A percentile compares a stretch with the other conserved stretches of the same genome.
phyloP scores from a whole-genome alignment of 768 basidiomycete species.

The Crepidotus variabilis region DNA sequence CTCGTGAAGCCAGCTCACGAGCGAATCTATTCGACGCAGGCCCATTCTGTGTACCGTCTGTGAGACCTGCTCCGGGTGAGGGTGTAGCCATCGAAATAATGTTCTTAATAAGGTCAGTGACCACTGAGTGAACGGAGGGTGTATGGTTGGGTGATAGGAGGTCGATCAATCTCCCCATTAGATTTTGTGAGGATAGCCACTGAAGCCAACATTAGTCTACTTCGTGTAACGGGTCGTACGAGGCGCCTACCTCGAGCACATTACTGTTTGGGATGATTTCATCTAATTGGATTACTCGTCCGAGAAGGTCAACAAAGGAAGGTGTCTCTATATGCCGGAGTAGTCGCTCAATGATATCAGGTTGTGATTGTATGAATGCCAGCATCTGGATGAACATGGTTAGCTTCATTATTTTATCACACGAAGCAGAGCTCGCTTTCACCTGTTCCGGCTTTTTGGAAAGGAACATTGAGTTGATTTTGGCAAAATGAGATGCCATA shows the following conservation, averaged over 20 bases:
- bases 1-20: conserved; percentile 75
- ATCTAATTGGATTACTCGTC: conserved; percentile 87
- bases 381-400: conserved; percentile 65
- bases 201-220: conserved; percentile 26
- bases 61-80: conserved; percentile 71
- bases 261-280: conserved; percentile 78
- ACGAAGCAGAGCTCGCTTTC: conserved; percentile 27
- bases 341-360: conserved; percentile 76
- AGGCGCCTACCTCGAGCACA: conserved; percentile 76
- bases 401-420: conserved; percentile 21
- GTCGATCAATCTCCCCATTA: conserved; percentile 78
- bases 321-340: conserved; percentile 85
- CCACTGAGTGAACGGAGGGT: conserved; percentile 77
- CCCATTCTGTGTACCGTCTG: conserved; percentile 64
- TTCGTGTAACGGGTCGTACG: conserved; percentile 12
- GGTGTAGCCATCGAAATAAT: conserved; percentile 94
- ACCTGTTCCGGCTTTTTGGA: conserved; percentile 89
- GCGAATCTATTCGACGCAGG: conserved; percentile 85
- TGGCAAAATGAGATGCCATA: conserved; percentile 91
- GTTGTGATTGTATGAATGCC: conserved; percentile 82
- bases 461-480: conserved; percentile 87
- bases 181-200: conserved; percentile 85
- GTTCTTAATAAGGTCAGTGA: conserved; percentile 88
- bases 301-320: conserved; percentile 86
- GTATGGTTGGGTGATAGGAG: conserved; percentile 77